phyloP scores from a whole-genome alignment of 768 basidiomycete genomes.

The Lactarius hengduanensis region DNA sequence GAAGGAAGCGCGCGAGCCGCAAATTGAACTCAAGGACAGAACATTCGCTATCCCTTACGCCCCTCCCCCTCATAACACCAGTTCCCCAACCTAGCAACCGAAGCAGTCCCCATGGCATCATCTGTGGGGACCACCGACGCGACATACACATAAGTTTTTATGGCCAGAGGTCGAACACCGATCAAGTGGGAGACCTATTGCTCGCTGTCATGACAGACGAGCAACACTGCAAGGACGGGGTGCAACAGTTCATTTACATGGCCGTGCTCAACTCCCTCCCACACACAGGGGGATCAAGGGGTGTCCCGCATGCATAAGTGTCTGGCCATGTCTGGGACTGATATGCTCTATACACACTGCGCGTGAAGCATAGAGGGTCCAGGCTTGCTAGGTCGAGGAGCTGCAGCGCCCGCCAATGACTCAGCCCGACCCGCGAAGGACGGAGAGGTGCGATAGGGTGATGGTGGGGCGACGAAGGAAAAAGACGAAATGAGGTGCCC shows the following conservation, averaged over 20 bases:
- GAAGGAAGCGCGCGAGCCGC: constrained; percentile 46
- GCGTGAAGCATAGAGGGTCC: not conserved
- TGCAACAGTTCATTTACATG: not conserved
- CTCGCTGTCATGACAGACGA: not conserved
- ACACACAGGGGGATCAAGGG: not conserved
- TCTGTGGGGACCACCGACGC: not conserved
- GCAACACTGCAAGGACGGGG: not conserved
- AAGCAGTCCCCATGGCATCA: not conserved
- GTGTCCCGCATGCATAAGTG: not conserved
- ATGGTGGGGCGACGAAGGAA: not conserved
- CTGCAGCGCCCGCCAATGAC: constrained; percentile 19
- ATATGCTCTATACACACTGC: not conserved
- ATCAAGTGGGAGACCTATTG: not conserved
- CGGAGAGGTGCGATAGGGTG: constrained; percentile 27
- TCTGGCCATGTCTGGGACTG: not conserved
- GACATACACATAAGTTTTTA: not conserved
- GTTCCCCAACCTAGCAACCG: constrained; percentile 27
- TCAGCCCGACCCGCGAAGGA: constrained; percentile 22
- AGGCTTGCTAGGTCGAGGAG: not conserved
- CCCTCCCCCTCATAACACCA: constrained; percentile 29
- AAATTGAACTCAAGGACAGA: constrained; percentile 66
- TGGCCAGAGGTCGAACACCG: not conserved
- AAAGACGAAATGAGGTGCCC: constrained; percentile 15
- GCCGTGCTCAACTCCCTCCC: not conserved
- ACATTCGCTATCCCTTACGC: constrained; percentile 20